These are phyloP conservation scores for Endotrypanum monterogeii DNA, from an alignment of 208 protist genomes.

Conservation along the genomic window DNA sequence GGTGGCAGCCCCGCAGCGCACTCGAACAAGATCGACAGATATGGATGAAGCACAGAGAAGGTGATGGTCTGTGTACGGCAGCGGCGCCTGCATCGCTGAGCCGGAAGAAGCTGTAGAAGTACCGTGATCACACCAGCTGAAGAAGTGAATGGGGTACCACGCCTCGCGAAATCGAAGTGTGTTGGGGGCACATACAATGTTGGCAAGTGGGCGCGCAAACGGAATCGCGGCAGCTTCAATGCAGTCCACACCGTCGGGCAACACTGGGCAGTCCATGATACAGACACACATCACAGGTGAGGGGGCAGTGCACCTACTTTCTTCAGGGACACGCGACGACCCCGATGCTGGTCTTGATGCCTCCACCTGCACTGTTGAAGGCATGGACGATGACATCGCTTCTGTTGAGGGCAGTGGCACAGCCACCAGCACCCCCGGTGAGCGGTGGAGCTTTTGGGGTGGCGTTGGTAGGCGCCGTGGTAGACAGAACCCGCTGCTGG, in stretches of 20 bases:
- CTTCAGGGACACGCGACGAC: background rate
- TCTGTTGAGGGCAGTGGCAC: slow-evolving; percentile 13
- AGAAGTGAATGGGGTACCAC: slow-evolving; percentile 53
- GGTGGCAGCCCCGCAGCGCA: slow-evolving; percentile 4
- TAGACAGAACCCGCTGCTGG: slow-evolving; percentile 10
- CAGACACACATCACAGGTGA: slow-evolving; percentile 14
- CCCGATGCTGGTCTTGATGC: background rate
- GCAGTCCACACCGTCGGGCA: slow-evolving; percentile 30
- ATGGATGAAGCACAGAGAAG: slow-evolving; percentile 56
- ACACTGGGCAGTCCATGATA: slow-evolving; percentile 32
- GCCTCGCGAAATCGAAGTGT: slow-evolving; percentile 63
- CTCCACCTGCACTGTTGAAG: background rate
- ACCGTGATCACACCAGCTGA: slow-evolving; percentile 40
- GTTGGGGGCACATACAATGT: slow-evolving; percentile 40
- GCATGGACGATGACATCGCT: background rate
- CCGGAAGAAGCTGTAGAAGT: background rate
- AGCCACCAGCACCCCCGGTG: slow-evolving; percentile 18
- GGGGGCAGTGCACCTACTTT: background rate
- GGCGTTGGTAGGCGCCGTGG: slow-evolving; percentile 19
- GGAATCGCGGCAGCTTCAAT: slow-evolving; percentile 21
- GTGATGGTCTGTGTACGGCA: slow-evolving; percentile 16
- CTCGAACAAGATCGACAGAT: slow-evolving; percentile 48
- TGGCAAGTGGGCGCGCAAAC: slow-evolving; percentile 15
- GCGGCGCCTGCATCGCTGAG: background rate
- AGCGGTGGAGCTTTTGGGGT: slow-evolving; percentile 12